phyloP scores from a whole-genome alignment of 129 eudicot genomes.

The Daucus carota region DNA sequence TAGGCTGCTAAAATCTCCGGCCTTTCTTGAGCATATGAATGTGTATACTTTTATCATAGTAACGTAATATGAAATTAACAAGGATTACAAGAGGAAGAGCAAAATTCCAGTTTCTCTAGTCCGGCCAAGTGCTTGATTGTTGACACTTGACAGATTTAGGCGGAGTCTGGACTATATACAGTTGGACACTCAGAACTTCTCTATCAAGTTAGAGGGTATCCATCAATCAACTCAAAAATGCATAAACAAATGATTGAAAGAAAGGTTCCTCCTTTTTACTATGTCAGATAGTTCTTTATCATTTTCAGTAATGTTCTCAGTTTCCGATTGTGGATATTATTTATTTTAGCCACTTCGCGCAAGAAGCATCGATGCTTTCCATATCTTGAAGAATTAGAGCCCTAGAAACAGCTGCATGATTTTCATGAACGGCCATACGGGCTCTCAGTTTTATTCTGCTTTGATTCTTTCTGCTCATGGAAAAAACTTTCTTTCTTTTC shows the following conservation, averaged over 20 bases:
- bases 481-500: constrained; percentile 38
- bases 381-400: background rate
- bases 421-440: constrained; percentile 26
- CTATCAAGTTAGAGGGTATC: constrained; percentile 64
- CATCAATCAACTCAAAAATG: constrained; percentile 47
- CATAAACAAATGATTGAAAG: constrained; percentile 53
- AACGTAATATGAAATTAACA: background rate
- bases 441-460: constrained; percentile 27
- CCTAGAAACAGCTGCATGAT: constrained; percentile 25
- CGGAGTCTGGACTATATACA: constrained; percentile 22
- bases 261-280: constrained; percentile 30
- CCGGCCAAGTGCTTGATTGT: constrained; percentile 8
- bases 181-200: constrained; percentile 36
- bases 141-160: constrained; percentile 22
- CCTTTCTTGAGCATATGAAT: too few species aligned
- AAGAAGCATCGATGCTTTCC: constrained; percentile 51
- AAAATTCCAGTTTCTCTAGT: background rate
- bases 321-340: constrained; percentile 18
- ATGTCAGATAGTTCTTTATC: constrained; percentile 37
- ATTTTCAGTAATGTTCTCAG: constrained; percentile 48
- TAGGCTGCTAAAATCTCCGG: too few species aligned
- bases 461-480: constrained; percentile 33
- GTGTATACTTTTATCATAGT: too few species aligned
- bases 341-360: constrained; percentile 27
- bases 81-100: background rate